Evolutionary conservation across 2,329 filamentous ascomycete species (phyloP).

Genomic region (Blastomyces percursus): DNA sequence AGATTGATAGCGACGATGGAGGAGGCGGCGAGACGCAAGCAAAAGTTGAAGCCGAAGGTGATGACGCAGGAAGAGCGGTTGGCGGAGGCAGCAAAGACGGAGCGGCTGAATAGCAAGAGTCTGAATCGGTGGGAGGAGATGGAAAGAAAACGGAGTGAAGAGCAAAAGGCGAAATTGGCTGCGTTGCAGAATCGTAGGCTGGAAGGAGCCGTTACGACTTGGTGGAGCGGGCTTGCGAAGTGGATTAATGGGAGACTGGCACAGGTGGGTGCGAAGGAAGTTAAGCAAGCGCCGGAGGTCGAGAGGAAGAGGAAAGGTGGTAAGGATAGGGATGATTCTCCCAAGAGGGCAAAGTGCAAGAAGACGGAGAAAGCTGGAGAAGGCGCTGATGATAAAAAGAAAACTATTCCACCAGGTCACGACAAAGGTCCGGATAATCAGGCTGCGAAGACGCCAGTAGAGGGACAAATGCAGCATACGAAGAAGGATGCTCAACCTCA

Average conservation of each 20-base stretch:
- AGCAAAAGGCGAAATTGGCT: slow-evolving; percentile 70
- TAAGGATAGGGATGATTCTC: slow-evolving; percentile 18
- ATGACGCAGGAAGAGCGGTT: slow-evolving; percentile 82
- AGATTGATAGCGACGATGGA: slow-evolving; percentile 47
- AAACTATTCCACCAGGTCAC: background rate
- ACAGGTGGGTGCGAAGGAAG: slow-evolving; percentile 54
- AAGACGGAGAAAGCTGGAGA: background rate
- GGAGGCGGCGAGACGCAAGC: slow-evolving; percentile 51
- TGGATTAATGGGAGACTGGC: slow-evolving; percentile 67
- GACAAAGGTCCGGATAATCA: background rate
- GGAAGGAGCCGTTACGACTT: slow-evolving; percentile 78
- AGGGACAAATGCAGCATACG: background rate
- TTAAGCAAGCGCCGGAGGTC: slow-evolving; percentile 28
- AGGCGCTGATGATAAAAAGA: background rate
- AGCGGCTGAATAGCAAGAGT: slow-evolving; percentile 79
- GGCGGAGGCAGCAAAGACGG: slow-evolving; percentile 68
- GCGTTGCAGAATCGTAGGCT: slow-evolving; percentile 79
- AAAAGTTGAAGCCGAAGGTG: slow-evolving; percentile 63
- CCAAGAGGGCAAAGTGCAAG: background rate
- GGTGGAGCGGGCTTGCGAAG: slow-evolving; percentile 83
- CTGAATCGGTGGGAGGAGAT: slow-evolving; percentile 89
- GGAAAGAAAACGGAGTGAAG: slow-evolving; percentile 77
- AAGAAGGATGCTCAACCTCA: background rate
- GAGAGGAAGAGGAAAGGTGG: slow-evolving; percentile 41
- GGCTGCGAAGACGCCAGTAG: background rate